Conservation (phyloP, 140 eudicot genomes). For the Stevia rebaudiana region DNA sequence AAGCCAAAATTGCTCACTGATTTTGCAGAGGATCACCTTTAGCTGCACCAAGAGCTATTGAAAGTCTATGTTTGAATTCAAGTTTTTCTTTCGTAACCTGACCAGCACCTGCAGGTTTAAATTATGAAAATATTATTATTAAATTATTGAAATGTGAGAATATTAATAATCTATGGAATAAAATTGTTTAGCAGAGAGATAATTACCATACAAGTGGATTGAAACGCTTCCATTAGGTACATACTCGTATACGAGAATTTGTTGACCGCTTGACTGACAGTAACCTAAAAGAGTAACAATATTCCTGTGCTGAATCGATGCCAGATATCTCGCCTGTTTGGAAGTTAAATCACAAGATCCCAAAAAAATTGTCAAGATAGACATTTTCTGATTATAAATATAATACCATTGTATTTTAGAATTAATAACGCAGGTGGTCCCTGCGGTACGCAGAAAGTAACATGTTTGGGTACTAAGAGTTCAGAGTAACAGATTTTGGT, state of each 20-base stretch:
- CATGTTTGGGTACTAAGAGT: too few species aligned
- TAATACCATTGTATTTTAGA: neutral
- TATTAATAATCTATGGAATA: neutral
- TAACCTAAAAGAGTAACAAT: constrained; percentile 88
- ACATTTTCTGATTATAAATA: neutral
- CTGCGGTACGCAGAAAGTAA: too few species aligned
- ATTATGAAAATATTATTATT: constrained; percentile 9
- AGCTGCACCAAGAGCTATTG: constrained; percentile 98
- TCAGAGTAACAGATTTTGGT: too few species aligned
- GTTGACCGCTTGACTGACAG: constrained; percentile 76
- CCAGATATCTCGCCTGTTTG: constrained; percentile 80
- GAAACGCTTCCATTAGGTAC: constrained; percentile 98
- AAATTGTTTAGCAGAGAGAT: constrained; percentile 1
- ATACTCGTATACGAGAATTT: constrained; percentile 86
- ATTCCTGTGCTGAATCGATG: constrained; percentile 89
- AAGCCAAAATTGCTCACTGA: constrained; percentile 98
- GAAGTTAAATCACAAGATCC: constrained; percentile 16
- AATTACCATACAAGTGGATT: constrained; percentile 84
- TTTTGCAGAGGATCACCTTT: constrained; percentile 99
- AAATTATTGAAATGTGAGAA: neutral
- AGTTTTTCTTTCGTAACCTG: constrained; percentile 79
- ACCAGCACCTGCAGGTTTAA: constrained; percentile 57
- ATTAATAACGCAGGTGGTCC: too few species aligned
- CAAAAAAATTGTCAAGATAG: constrained; percentile 3
- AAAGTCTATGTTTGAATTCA: constrained; percentile 92